Conservation (phyloP, 768 basidiomycete species). For the Amanita subjunquillea region DNA sequence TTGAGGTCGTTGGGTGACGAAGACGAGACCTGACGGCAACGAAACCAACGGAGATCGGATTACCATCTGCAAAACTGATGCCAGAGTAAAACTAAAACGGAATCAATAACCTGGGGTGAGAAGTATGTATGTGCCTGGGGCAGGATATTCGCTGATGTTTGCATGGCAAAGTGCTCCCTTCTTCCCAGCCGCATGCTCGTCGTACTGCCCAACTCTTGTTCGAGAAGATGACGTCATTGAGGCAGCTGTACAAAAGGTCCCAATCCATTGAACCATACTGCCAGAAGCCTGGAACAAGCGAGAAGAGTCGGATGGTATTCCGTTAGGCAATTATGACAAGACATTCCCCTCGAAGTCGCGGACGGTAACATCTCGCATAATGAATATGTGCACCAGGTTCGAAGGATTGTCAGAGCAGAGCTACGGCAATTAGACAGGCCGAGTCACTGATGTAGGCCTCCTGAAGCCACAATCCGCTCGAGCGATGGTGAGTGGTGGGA, state of each 20-base stretch:
- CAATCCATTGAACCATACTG: neutral
- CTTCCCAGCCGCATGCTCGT: neutral
- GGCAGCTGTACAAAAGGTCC: neutral
- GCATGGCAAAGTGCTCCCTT: neutral
- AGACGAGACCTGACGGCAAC: neutral
- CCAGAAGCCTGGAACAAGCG: neutral
- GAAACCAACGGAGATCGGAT: neutral
- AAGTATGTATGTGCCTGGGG: neutral
- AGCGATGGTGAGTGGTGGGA: too few species aligned
- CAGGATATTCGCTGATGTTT: neutral
- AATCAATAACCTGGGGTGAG: neutral
- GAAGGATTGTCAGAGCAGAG: too few species aligned
- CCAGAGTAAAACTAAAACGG: neutral
- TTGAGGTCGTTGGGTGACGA: neutral
- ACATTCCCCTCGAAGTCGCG: too few species aligned
- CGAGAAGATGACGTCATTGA: neutral
- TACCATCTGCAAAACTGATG: neutral
- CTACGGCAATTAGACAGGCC: too few species aligned
- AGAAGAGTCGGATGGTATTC: too few species aligned
- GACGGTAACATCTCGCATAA: too few species aligned
- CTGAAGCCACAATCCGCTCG: too few species aligned
- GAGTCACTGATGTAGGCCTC: too few species aligned
- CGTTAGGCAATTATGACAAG: neutral
- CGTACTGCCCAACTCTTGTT: neutral
- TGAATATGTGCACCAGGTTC: too few species aligned